These are phyloP conservation scores for Saccharomycopsis guyanensis DNA, from an alignment of 805 yeast species.

Conservation along the genomic window DNA sequence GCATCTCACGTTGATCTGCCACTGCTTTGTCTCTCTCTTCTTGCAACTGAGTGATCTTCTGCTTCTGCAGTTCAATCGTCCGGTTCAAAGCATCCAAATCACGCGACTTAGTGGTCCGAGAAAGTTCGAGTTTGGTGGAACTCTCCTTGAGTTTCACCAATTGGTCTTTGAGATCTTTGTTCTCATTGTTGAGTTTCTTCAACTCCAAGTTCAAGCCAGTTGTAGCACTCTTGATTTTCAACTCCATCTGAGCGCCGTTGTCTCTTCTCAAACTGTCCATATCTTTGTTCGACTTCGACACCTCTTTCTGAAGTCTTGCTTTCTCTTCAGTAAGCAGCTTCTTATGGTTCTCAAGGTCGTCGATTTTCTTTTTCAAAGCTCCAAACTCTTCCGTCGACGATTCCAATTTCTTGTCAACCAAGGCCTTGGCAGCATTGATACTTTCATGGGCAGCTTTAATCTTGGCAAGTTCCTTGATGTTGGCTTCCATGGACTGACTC, in stretches of 20 bases:
- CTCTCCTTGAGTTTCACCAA: slow-evolving; percentile 24
- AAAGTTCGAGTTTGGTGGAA: slow-evolving; percentile 17
- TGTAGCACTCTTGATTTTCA: slow-evolving; percentile 19
- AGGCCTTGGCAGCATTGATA: slow-evolving; percentile 25
- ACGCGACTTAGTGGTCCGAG: slow-evolving; percentile 17
- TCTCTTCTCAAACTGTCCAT: slow-evolving; percentile 10
- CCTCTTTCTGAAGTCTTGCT: slow-evolving; percentile 26
- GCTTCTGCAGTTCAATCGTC: slow-evolving; percentile 21
- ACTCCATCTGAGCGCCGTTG: slow-evolving; percentile 15
- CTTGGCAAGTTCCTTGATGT: slow-evolving; percentile 28
- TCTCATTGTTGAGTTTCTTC: slow-evolving; percentile 17
- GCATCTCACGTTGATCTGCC: slow-evolving; percentile 23
- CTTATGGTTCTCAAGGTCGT: slow-evolving; percentile 30
- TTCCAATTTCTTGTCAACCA: slow-evolving; percentile 28
- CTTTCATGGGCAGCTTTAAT: slow-evolving; percentile 29
- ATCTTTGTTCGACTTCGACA: slow-evolving; percentile 22
- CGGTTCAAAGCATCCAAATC: slow-evolving; percentile 18
- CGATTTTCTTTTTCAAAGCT: slow-evolving; percentile 29
- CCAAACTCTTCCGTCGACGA: slow-evolving; percentile 28
- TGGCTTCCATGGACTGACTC: slow-evolving; percentile 37
- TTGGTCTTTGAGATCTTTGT: slow-evolving; percentile 25
- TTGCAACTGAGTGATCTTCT: slow-evolving; percentile 19
- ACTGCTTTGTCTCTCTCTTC: slow-evolving; percentile 23
- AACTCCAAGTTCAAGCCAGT: slow-evolving; percentile 18
- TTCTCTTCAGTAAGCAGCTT: slow-evolving; percentile 26